Base-by-base conservation (phyloP, 2,329 filamentous ascomycete species). In the Alternaria brassicae region DNA sequence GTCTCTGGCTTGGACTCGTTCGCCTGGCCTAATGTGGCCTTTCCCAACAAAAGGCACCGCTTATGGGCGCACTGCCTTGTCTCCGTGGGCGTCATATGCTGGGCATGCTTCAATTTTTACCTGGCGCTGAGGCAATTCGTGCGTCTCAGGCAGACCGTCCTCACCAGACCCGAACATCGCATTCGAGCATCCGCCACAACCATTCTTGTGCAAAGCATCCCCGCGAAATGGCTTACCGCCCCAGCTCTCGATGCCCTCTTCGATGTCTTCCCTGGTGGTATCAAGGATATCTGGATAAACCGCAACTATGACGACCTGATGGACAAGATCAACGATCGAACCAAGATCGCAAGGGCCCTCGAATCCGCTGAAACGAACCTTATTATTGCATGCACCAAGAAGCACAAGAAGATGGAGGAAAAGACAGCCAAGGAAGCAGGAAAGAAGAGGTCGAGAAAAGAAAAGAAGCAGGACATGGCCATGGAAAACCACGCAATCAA, bases 251-350 rank as follows among this genome's bases (percentile, higher is more conserved):
- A 88, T 58, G 90, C 90, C 0, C 83, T 99, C 0, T 99, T 96
- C 71, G 95, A 99, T 75, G 93, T 98, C 1, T 98, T 97, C 69
- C 95, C 95, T 0, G 95, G 95, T 19, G 95, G 95, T 28, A 90
- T 99, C 72, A 88, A 92, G 60, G 98, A 98, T 68, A 91, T 99
- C 45, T 99, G 94, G 93, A 89, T 99, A 69, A 99, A 97, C 60
- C 87, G 94, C 61, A 91, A 99, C 73, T 89, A 92, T 66, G 91
- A 93, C 41, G 85, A 89, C 8, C 84, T 99, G 10, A 85, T 91
- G 45, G 90, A 93, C 61, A 98, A 98, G 75, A 90, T 98, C 44
- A 86, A 91, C 48, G 81, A 87, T 63, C 86, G 95, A 42, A 87
- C 93, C 61, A 80, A 85, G 8, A 81, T 97, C 13, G 92, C 94